phyloP scores from a whole-genome alignment of 139 green algal species.

The Coelastrella sp. region DNA sequence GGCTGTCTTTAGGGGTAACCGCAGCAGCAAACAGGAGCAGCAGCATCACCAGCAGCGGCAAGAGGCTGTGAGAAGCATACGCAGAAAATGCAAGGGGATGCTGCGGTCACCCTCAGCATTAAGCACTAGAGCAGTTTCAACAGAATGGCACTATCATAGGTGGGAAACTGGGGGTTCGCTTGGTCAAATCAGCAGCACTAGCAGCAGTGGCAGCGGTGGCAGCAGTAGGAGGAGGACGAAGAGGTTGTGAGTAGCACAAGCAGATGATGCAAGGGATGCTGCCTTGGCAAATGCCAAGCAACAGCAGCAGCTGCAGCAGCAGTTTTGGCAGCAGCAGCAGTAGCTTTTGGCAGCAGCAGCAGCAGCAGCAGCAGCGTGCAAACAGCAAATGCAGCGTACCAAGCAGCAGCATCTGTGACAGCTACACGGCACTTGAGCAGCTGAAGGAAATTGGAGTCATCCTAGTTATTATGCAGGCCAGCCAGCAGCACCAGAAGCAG shows the following conservation, averaged over 20 bases:
- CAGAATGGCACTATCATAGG: no score
- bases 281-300: no score
- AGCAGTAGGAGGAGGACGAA: slow-evolving; percentile 5
- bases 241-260: background rate
- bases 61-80: background rate
- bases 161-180: no score
- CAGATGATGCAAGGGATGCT: no score
- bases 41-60: background rate
- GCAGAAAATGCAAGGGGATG: no score
- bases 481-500: no score
- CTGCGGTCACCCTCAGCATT: no score
- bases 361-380: slow-evolving; percentile 25
- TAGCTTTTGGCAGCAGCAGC: background rate
- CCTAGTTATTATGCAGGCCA: no score
- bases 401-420: no score
- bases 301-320: background rate
- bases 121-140: no score
- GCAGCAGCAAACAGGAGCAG: background rate
- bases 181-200: slow-evolving; percentile 5
- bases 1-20: background rate
- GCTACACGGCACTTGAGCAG: no score
- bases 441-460: no score
- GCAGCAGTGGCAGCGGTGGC: slow-evolving; percentile 11
- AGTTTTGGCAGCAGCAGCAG: slow-evolving; percentile 5
- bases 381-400: background rate